Evolutionary conservation across 495 filamentous ascomycete species (phyloP).

Genomic region (Pyronema domesticum): DNA sequence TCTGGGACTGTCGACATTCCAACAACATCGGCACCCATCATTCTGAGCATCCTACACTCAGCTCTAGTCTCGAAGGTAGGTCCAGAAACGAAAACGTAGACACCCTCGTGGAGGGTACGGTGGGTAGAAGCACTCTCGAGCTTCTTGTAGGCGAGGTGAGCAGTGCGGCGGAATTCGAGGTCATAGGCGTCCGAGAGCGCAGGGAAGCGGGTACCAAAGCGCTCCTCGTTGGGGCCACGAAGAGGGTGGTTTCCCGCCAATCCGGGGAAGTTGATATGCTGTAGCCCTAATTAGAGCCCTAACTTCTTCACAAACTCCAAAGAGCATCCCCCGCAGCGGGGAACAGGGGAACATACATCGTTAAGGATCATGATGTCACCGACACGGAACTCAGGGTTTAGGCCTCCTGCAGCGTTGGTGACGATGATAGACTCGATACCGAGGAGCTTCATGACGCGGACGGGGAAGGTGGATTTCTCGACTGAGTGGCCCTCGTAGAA

Average conservation of each 20-base stretch:
- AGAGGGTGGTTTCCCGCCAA: constrained; percentile 51
- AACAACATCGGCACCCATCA: constrained; percentile 52
- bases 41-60: constrained; percentile 54
- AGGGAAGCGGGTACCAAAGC: constrained; percentile 54
- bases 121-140: constrained; percentile 12
- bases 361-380: constrained; percentile 58
- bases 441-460: constrained; percentile 50
- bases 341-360: constrained; percentile 34
- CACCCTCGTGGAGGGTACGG: constrained; percentile 46
- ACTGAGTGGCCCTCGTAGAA: constrained; percentile 65
- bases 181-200: constrained; percentile 63
- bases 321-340: background rate
- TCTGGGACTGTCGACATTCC: constrained; percentile 71
- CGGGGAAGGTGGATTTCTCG: constrained; percentile 48
- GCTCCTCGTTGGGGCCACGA: constrained; percentile 50
- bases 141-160: constrained; percentile 44
- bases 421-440: constrained; percentile 49
- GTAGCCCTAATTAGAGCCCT: background rate
- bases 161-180: constrained; percentile 41
- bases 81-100: constrained; percentile 58
- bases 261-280: constrained; percentile 62
- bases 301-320: too few species aligned
- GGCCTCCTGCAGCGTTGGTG: constrained; percentile 60
- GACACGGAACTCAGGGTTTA: constrained; percentile 49
- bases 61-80: constrained; percentile 65